Evolutionary conservation across 1,284 basidiomycete genomes (phyloP).

Genomic region (Apiotrichum brassicae): DNA sequence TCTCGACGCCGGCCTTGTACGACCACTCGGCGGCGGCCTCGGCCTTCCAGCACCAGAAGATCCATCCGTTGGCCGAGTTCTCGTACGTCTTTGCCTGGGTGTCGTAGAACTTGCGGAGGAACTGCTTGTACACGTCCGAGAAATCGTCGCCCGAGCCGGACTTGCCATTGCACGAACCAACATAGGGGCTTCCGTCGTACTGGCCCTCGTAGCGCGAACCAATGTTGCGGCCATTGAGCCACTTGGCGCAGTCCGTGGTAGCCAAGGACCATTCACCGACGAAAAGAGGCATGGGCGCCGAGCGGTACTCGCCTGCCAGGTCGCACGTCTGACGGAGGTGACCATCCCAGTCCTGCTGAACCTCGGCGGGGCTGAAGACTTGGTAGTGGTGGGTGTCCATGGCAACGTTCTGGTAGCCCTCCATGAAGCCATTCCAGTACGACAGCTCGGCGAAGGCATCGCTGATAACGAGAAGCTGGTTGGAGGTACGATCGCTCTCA

Average conservation of each 20-base stretch:
- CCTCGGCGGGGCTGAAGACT: constrained; percentile 61
- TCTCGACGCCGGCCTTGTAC: constrained; percentile 57
- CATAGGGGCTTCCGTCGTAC: constrained; percentile 57
- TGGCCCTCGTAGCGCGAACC: constrained; percentile 77
- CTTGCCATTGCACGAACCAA: constrained; percentile 66
- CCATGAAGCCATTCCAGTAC: constrained; percentile 67
- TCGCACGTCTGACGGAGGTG: constrained; percentile 61
- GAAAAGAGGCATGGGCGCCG: constrained; percentile 61
- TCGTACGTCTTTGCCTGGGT: constrained; percentile 56
- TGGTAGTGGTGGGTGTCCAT: constrained; percentile 82
- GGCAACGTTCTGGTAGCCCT: constrained; percentile 57
- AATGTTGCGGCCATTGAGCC: constrained; percentile 62
- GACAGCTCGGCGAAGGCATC: constrained; percentile 77
- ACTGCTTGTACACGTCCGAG: constrained; percentile 67
- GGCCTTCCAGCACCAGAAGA: constrained; percentile 48
- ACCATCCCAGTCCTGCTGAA: constrained; percentile 54
- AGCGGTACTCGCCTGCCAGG: constrained; percentile 50
- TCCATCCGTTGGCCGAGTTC: constrained; percentile 43
- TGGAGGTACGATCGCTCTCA: constrained; percentile 33
- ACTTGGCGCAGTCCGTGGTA: constrained; percentile 76
- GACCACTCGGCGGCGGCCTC: constrained; percentile 59
- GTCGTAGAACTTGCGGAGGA: constrained; percentile 76
- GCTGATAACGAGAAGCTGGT: constrained; percentile 58
- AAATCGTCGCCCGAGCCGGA: constrained; percentile 68
- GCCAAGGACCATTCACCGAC: constrained; percentile 75